These are phyloP conservation scores for Allantophomopsis lycopodina DNA, from an alignment of 2,329 filamentous ascomycete genomes.

Conservation along the genomic window DNA sequence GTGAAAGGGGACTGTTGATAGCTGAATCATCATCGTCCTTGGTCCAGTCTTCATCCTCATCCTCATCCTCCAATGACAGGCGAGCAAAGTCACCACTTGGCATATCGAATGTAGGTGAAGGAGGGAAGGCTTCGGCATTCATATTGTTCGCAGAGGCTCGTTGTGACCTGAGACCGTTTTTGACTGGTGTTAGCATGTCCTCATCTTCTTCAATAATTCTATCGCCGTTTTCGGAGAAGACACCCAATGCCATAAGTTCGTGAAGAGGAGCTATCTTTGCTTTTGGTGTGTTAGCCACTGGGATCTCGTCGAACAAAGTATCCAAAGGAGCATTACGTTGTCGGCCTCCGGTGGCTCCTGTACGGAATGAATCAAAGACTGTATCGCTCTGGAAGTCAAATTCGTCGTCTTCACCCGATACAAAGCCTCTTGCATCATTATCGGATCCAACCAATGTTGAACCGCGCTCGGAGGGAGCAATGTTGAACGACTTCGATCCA, in stretches of 20 bases:
- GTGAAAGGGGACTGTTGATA: constrained; percentile 41
- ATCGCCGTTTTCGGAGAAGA: constrained; percentile 36
- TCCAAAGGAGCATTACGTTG: constrained; percentile 60
- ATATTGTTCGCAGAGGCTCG: constrained; percentile 4
- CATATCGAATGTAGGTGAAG: constrained; percentile 16
- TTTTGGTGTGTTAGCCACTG: constrained; percentile 39
- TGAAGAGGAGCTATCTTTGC: constrained; percentile 15
- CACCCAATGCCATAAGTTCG: constrained; percentile 21
- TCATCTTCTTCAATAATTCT: constrained; percentile 53
- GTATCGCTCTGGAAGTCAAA: constrained; percentile 69
- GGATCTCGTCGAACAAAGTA: constrained; percentile 72
- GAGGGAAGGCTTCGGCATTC: constrained; percentile 8
- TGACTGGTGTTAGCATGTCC: constrained; percentile 32
- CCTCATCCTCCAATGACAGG: constrained; percentile 44
- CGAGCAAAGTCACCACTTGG: constrained; percentile 28
- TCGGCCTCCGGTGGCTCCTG: constrained; percentile 52
- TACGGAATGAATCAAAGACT: constrained; percentile 64
- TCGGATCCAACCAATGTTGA: constrained; percentile 61
- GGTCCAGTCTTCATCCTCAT: constrained; percentile 51
- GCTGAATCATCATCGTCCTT: constrained; percentile 37
- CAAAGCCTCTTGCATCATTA: constrained; percentile 47
- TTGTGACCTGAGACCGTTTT: constrained; percentile 8
- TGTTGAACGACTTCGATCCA: constrained; percentile 4
- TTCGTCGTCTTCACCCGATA: constrained; percentile 63
- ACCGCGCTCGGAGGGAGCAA: constrained; percentile 19